Evolutionary conservation across 176 grass and related monocot genomes (phyloP).

Genomic region (Rhynchospora breviuscula): DNA sequence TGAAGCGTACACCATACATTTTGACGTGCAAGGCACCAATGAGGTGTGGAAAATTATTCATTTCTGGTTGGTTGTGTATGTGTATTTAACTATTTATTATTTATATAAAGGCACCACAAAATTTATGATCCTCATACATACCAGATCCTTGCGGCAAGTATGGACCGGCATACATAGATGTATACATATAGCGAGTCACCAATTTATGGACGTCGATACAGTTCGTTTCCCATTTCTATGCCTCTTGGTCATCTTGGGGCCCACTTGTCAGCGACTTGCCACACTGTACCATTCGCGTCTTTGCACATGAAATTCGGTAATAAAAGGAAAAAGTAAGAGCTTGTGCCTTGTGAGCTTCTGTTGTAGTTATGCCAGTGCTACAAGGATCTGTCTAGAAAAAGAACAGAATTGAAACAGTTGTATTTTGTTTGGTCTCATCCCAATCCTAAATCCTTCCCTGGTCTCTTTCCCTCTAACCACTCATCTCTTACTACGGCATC

Average conservation of each 20-base stretch:
- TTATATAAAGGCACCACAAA: no score
- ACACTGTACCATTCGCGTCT: neutral
- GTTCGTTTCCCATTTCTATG: neutral
- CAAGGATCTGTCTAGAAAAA: neutral
- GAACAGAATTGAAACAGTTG: conserved; percentile 3
- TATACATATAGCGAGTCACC: neutral
- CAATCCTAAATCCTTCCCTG: neutral
- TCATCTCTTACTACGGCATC: no score
- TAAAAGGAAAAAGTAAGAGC: neutral
- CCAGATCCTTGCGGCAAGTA: no score
- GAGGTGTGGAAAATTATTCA: no score
- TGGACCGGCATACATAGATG: neutral
- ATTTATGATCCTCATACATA: no score
- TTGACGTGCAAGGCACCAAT: no score
- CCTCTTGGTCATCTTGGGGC: neutral
- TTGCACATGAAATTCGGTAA: neutral
- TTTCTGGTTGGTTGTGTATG: no score
- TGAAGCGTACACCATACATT: no score
- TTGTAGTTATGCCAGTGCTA: neutral
- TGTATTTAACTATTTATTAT: no score
- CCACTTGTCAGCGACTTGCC: neutral
- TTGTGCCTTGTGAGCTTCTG: neutral
- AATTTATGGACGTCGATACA: neutral
- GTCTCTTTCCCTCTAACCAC: no score
- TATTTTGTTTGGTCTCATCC: neutral